Conservation (phyloP, 345 rosid species). For the Brassica cretica region DNA sequence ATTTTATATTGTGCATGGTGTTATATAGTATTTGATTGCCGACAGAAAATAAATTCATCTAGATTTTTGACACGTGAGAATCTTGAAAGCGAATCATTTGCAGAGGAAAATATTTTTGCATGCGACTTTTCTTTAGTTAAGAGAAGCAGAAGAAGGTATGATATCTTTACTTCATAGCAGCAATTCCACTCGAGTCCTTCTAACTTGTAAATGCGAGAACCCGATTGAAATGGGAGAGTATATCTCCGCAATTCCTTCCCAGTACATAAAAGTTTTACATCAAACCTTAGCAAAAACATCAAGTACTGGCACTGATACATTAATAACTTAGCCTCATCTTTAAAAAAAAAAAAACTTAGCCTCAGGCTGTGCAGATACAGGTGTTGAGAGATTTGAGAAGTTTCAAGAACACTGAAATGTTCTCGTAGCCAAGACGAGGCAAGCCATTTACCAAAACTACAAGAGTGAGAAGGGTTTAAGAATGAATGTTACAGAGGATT, state of each 20-base stretch:
- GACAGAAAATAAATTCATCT: neutral
- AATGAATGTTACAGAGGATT: no score
- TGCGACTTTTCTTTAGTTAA: neutral
- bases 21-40: neutral
- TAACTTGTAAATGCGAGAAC: neutral
- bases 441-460: neutral
- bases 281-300: neutral
- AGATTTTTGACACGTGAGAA: neutral
- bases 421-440: neutral
- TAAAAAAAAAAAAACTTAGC: no score
- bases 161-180: neutral
- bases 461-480: neutral
- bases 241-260: neutral
- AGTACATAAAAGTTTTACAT: neutral
- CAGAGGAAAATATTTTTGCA: neutral
- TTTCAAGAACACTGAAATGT: neutral
- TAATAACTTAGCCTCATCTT: no score
- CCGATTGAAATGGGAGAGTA: neutral
- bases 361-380: no score
- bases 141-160: neutral
- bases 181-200: neutral
- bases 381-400: no score
- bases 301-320: no score
- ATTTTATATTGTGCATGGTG: neutral
- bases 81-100: neutral